Conservation (phyloP, 2,329 filamentous ascomycete species). For the Eutypella sp. region DNA sequence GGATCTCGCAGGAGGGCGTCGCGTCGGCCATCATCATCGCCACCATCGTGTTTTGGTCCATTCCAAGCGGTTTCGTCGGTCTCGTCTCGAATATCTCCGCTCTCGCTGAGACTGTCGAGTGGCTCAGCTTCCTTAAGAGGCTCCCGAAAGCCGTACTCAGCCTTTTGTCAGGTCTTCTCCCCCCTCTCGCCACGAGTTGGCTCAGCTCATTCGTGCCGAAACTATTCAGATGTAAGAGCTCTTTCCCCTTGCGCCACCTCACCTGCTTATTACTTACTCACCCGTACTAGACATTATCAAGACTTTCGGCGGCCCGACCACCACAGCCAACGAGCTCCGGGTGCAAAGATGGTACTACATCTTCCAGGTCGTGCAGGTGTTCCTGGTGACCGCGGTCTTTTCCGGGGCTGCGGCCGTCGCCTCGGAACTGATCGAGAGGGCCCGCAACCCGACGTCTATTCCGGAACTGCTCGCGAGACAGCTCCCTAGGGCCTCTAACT, state of each 20-base stretch:
- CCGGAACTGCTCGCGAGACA: conserved; percentile 54
- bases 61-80: conserved; percentile 74
- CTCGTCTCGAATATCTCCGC: conserved; percentile 77
- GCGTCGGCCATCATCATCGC: conserved; percentile 62
- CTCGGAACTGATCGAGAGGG: conserved; percentile 17
- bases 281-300: conserved; percentile 56
- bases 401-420: conserved; percentile 46
- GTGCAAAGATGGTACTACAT: conserved; percentile 77
- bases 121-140: conserved; percentile 66
- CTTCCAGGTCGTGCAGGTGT: conserved; percentile 79
- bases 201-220: conserved; percentile 79
- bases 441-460: conserved; percentile 23
- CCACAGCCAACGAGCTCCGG: conserved; percentile 67
- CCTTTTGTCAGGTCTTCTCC: conserved; percentile 77
- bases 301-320: conserved; percentile 64
- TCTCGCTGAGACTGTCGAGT: conserved; percentile 59
- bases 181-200: conserved; percentile 70
- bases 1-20: conserved; percentile 40
- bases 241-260: background rate
- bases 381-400: conserved; percentile 73
- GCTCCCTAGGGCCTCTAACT: conserved; percentile 67
- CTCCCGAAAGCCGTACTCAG: conserved; percentile 67
- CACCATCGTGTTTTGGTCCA: conserved; percentile 80
- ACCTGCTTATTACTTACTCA: conserved; percentile 2
- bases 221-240: conserved; percentile 62